Conservation (phyloP, 345 rosid species). For the Gossypium anomalum region DNA sequence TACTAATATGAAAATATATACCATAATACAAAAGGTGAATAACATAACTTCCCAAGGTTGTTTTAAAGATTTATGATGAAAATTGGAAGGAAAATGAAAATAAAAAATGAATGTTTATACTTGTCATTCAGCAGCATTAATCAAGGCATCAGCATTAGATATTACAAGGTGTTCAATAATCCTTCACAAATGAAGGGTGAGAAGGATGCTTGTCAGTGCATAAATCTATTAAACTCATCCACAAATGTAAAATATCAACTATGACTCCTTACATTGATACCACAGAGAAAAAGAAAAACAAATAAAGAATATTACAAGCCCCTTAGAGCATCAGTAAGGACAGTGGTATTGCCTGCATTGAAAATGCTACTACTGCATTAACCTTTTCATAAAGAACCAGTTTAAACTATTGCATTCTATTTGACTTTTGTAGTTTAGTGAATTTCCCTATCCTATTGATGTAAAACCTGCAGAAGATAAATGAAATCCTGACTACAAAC, state of each 20-base stretch:
- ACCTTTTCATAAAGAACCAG: neutral
- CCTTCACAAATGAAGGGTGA: neutral
- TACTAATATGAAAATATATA: neutral
- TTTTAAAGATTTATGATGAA: neutral
- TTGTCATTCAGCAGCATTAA: neutral
- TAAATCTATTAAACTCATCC: neutral
- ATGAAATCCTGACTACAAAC: neutral
- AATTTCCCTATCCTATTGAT: neutral
- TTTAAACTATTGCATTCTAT: neutral
- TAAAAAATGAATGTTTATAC: neutral
- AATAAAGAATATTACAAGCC: neutral
- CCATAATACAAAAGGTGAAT: neutral
- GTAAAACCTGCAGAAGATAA: neutral
- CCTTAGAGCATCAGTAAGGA: neutral
- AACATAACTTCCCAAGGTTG: neutral
- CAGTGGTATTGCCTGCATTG: neutral
- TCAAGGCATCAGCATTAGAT: neutral
- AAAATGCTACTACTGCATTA: neutral
- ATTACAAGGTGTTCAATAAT: conserved; percentile 1
- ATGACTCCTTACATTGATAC: neutral
- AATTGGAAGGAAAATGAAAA: neutral
- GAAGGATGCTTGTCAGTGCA: neutral
- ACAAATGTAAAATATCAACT: neutral
- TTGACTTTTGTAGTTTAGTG: neutral
- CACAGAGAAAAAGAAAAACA: neutral